phyloP scores from a whole-genome alignment of 2,329 filamentous ascomycete species.

The Aureobasidium pullulans region DNA sequence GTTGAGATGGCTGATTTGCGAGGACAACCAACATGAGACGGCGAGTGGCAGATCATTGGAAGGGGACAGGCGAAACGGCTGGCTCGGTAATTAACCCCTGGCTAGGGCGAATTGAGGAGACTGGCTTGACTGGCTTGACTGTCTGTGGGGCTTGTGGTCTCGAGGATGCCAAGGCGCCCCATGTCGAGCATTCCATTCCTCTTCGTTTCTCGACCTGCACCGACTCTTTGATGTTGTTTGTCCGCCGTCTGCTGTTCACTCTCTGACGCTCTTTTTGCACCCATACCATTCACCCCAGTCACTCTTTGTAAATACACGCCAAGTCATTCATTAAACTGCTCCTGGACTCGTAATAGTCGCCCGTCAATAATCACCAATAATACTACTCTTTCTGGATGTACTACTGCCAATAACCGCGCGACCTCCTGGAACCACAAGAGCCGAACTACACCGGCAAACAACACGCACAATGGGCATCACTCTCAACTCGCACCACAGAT shows the following conservation, averaged over 20 bases:
- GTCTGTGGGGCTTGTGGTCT: neutral
- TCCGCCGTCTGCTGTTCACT: neutral
- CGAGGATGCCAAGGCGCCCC: neutral
- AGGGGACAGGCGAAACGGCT: neutral
- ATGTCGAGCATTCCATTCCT: neutral
- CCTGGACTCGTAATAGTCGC: neutral
- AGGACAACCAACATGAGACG: neutral
- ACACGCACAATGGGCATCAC: conserved; percentile 1
- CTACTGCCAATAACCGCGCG: conserved; percentile 13
- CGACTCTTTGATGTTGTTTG: neutral
- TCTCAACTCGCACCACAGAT: conserved; percentile 5
- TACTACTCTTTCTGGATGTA: neutral
- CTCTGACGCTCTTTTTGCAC: conserved; percentile 4
- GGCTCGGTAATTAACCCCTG: neutral
- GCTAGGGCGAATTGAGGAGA: conserved; percentile 2
- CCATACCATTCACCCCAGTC: conserved; percentile 18
- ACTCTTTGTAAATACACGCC: conserved; percentile 20
- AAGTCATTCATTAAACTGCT: neutral
- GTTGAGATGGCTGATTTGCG: neutral
- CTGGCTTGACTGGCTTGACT: neutral
- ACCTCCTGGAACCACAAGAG: conserved; percentile 13
- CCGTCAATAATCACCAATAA: conserved; percentile 4
- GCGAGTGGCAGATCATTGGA: neutral
- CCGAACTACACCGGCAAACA: neutral
- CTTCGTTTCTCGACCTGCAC: neutral